A percentile compares a stretch with the other conserved stretches of the same genome.
Evolutionary conservation across 495 filamentous ascomycete genomes (phyloP).

Genomic region (Collariella sp.): DNA sequence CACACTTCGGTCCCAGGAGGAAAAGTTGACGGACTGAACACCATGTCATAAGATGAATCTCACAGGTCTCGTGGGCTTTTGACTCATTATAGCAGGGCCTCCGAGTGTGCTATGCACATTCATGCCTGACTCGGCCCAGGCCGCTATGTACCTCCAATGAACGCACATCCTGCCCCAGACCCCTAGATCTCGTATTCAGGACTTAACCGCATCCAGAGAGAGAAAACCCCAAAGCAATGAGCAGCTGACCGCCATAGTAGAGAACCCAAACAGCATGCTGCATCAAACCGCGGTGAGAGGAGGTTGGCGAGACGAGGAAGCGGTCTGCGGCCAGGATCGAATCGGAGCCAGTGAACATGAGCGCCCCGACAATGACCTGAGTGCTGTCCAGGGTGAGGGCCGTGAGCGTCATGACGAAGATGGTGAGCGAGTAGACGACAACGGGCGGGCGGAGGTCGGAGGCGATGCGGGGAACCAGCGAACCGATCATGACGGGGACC

Average conservation of each 20-base stretch:
- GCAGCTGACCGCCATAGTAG: conserved; percentile 26
- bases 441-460: conserved; percentile 42
- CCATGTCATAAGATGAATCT: too few species aligned
- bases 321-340: conserved; percentile 18
- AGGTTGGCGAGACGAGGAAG: conserved; percentile 14
- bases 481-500: conserved; percentile 10
- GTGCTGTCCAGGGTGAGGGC: conserved; percentile 15
- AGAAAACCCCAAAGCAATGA: conserved; percentile 21
- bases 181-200: neutral
- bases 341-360: conserved; percentile 24
- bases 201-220: neutral
- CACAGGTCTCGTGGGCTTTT: too few species aligned
- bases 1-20: too few species aligned
- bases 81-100: too few species aligned
- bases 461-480: conserved; percentile 15
- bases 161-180: neutral
- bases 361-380: conserved; percentile 13
- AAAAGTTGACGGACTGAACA: too few species aligned
- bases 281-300: conserved; percentile 17
- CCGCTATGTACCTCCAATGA: too few species aligned
- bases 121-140: too few species aligned
- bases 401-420: conserved; percentile 31
- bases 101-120: too few species aligned
- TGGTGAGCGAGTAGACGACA: conserved; percentile 42
- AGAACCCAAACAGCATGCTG: conserved; percentile 22